A percentile compares a stretch with the other conserved stretches of the same genome.
These are phyloP conservation scores for Vigna unguiculata DNA, from an alignment of 306 rosid genomes.

Conservation along the genomic window DNA sequence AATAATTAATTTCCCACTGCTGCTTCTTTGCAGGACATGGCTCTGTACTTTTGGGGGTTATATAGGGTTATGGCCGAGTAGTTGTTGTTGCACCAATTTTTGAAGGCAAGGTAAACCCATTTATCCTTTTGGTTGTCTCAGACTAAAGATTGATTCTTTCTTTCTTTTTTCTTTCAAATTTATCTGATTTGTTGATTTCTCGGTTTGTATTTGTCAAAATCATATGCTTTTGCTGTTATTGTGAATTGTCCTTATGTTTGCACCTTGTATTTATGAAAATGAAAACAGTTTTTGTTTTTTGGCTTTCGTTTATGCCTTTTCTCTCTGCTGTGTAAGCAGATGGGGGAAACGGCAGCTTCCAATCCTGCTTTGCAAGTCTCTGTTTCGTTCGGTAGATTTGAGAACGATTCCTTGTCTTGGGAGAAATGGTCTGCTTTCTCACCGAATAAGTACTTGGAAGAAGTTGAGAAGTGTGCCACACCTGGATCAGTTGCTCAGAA, in stretches of 20 bases:
- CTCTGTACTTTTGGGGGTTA: conserved; percentile 1
- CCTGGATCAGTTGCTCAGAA: conserved; percentile 93
- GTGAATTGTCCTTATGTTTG: conserved; percentile 43
- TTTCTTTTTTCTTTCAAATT: conserved; percentile 14
- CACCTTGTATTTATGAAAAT: conserved; percentile 38
- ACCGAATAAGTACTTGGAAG: conserved; percentile 85
- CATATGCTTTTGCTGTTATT: conserved; percentile 33
- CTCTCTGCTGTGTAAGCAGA: conserved; percentile 50
- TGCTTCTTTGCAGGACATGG: conserved; percentile 43
- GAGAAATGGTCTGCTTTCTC: conserved; percentile 92
- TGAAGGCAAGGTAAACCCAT: conserved; percentile 62
- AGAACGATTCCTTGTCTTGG: conserved; percentile 81
- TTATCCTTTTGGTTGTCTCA: conserved; percentile 43
- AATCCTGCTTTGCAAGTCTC: conserved; percentile 69
- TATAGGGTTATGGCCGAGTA: conserved; percentile 27
- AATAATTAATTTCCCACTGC: conserved; percentile 41
- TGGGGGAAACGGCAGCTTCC: conserved; percentile 62
- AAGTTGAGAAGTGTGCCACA: conserved; percentile 87
- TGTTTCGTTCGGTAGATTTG: conserved; percentile 83
- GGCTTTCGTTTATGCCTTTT: background rate
- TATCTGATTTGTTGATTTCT: conserved; percentile 24
- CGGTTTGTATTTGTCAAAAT: conserved; percentile 7
- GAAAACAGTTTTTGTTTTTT: conserved; percentile 30
- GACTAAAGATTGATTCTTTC: conserved; percentile 17
- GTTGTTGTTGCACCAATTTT: conserved; percentile 47